phyloP scores from a whole-genome alignment of 768 basidiomycete species.

The Phanerochaete carnosa region DNA sequence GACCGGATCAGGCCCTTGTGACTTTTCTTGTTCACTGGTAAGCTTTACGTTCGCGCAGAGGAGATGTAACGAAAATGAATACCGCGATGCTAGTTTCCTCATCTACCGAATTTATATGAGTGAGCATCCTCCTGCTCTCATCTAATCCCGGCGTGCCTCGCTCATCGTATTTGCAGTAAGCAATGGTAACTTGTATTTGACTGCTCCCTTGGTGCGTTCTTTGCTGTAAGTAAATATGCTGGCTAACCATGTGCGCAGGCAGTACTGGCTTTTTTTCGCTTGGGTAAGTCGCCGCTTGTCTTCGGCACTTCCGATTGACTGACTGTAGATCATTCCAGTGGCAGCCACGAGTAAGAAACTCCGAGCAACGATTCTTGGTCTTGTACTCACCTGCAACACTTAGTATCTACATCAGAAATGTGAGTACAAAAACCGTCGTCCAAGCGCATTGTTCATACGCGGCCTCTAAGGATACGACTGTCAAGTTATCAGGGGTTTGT shows the following conservation, averaged over 20 bases:
- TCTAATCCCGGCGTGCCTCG: neutral
- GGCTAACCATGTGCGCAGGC: neutral
- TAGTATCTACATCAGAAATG: conserved; percentile 15
- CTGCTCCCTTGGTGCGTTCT: conserved; percentile 12
- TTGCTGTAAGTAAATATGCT: neutral
- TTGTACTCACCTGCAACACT: neutral
- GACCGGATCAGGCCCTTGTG: conserved; percentile 4
- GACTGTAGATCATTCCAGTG: neutral
- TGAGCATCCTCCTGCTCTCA: neutral
- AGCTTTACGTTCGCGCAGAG: neutral
- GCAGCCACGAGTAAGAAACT: neutral
- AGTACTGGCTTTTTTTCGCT: conserved; percentile 10
- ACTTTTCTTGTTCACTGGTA: conserved; percentile 6
- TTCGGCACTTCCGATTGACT: neutral
- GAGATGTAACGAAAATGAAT: too few relatives aligned
- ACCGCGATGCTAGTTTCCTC: conserved; percentile 17
- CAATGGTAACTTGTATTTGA: conserved; percentile 8
- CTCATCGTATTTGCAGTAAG: conserved; percentile 7
- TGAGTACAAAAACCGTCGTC: neutral
- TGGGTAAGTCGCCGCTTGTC: conserved; percentile 6
- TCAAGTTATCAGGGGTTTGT: conserved; percentile 11
- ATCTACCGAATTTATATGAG: conserved; percentile 8
- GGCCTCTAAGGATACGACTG: conserved; percentile 7
- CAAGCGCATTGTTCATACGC: neutral
- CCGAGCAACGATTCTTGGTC: neutral